Evolutionary conservation across 306 rosid species (phyloP).

Genomic region (Gastrolobium bilobum): DNA sequence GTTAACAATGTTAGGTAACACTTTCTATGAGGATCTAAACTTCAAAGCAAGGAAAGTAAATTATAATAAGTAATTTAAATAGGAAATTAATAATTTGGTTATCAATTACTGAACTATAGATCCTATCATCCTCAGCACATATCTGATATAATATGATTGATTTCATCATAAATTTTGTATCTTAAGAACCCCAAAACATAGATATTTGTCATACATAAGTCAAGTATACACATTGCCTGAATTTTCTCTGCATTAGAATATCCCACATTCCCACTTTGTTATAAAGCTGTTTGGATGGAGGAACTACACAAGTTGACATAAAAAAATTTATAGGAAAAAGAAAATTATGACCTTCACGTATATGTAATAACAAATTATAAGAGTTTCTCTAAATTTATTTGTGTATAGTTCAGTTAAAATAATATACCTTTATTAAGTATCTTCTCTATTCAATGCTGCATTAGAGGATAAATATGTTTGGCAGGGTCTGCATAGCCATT

Average conservation of each 20-base stretch:
- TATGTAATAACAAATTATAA: background rate
- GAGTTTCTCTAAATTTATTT: slow-evolving; percentile 12
- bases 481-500: background rate
- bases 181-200: too few species aligned
- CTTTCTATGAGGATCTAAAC: background rate
- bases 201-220: too few species aligned
- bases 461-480: slow-evolving; percentile 3
- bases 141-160: too few species aligned
- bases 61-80: background rate
- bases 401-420: slow-evolving; percentile 34
- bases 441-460: slow-evolving; percentile 12
- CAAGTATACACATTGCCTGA: background rate
- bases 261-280: background rate
- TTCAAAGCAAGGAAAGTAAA: background rate
- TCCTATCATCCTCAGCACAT: too few species aligned
- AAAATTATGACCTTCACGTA: background rate
- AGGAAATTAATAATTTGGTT: background rate
- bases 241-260: too few species aligned
- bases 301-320: too few species aligned
- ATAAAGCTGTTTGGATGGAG: background rate
- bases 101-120: background rate
- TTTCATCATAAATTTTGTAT: too few species aligned
- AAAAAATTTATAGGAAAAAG: too few species aligned
- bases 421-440: background rate
- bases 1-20: background rate